phyloP scores from a whole-genome alignment of 352 stramenopile genomes.

The Phytophthora hibernalis region DNA sequence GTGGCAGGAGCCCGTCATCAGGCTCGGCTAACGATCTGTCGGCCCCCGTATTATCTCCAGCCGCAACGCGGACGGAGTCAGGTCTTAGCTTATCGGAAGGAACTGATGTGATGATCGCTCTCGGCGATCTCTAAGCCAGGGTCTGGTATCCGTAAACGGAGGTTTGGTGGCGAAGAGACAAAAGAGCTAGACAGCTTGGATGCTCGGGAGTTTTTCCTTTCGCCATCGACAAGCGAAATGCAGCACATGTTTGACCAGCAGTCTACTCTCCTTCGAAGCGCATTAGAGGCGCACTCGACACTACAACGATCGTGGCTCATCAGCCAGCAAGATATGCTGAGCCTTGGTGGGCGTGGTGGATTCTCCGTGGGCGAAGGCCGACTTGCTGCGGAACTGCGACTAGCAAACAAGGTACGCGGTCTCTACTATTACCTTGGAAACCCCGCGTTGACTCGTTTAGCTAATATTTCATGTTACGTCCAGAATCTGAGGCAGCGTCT shows the following conservation, averaged over 20 bases:
- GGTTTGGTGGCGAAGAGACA: slow-evolving; percentile 57
- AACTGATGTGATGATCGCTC: slow-evolving; percentile 79
- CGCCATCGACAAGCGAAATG: slow-evolving; percentile 87
- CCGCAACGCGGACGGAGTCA: slow-evolving; percentile 20
- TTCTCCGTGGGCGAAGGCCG: slow-evolving; percentile 87
- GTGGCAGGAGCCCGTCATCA: slow-evolving; percentile 33
- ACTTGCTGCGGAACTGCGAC: slow-evolving; percentile 76
- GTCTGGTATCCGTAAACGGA: slow-evolving; percentile 39
- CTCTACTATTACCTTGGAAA: not conserved
- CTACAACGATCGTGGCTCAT: slow-evolving; percentile 82
- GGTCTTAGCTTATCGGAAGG: slow-evolving; percentile 78
- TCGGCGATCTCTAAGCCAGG: slow-evolving; percentile 54
- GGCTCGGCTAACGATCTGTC: slow-evolving; percentile 33
- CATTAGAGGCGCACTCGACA: slow-evolving; percentile 77
- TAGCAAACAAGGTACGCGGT: slow-evolving; percentile 83
- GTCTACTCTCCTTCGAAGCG: slow-evolving; percentile 67
- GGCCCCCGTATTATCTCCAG: slow-evolving; percentile 9
- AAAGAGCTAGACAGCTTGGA: slow-evolving; percentile 64
- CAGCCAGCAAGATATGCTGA: slow-evolving; percentile 77
- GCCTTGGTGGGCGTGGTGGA: slow-evolving; percentile 50
- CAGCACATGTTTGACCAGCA: slow-evolving; percentile 91
- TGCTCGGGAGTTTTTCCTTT: slow-evolving; percentile 79
- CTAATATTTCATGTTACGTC: slow-evolving; percentile 11
- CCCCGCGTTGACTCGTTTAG: not conserved
- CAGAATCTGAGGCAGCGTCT: slow-evolving; percentile 84